Evolutionary conservation across 1,284 basidiomycete species (phyloP).

Genomic region (Acaromyces ingoldii): DNA sequence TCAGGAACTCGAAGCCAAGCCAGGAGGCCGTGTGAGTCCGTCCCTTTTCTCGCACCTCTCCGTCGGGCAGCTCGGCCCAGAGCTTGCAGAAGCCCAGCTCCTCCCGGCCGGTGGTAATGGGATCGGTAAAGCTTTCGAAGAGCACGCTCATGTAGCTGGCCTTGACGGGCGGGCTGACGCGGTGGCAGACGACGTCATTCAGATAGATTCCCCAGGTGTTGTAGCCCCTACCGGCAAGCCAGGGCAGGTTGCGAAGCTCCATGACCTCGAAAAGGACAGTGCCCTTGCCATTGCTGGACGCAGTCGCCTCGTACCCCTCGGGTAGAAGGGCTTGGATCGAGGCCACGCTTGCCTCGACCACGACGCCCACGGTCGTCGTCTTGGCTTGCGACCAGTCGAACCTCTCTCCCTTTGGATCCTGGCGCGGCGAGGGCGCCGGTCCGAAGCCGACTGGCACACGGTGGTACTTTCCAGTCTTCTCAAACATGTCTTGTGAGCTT

Average conservation of each 20-base stretch:
- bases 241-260: constrained; percentile 40
- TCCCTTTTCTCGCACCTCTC: background rate
- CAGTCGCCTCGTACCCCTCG: constrained; percentile 11
- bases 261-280: constrained; percentile 39
- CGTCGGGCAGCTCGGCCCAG: constrained; percentile 25
- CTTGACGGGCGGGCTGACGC: constrained; percentile 10
- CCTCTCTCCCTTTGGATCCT: constrained; percentile 20
- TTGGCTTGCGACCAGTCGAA: constrained; percentile 16
- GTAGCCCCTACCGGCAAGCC: constrained; percentile 41
- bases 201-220: constrained; percentile 40
- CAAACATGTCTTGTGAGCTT: constrained; percentile 1
- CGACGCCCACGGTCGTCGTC: constrained; percentile 20
- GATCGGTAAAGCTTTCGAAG: constrained; percentile 39
- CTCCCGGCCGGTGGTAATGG: constrained; percentile 33
- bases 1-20: constrained; percentile 34
- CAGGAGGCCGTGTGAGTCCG: constrained; percentile 23
- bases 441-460: constrained; percentile 35
- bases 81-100: constrained; percentile 20
- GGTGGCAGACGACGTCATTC: constrained; percentile 24
- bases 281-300: background rate
- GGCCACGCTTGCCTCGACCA: constrained; percentile 8
- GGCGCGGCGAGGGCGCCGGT: constrained; percentile 28
- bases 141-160: constrained; percentile 33
- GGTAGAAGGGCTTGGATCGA: constrained; percentile 16
- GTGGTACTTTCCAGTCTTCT: constrained; percentile 1